Percentiles rank a stretch among this genome's conserved stretches.
Evolutionary conservation across 2,329 filamentous ascomycete genomes (phyloP).

Genomic region (Trichoderma sp.): DNA sequence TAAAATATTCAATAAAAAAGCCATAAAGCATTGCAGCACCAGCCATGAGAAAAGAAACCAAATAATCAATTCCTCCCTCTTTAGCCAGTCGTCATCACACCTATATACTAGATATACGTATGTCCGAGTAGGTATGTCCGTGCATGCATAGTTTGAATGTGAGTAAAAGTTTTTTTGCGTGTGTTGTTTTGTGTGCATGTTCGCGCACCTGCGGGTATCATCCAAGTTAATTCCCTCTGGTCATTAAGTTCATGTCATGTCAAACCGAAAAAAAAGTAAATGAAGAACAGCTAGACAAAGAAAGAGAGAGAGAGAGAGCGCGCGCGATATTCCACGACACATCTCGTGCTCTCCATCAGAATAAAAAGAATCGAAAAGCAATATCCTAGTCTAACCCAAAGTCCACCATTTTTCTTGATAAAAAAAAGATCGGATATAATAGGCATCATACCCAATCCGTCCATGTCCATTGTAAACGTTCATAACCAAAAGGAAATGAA

Average conservation of each 20-base stretch:
- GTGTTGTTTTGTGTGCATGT: conserved; percentile 1
- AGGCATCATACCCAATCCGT: neutral
- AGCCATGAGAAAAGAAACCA: neutral
- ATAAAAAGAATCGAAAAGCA: neutral
- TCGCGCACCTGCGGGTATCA: conserved; percentile 24
- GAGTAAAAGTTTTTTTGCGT: neutral
- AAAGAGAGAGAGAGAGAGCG: neutral
- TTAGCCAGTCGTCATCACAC: conserved; percentile 8
- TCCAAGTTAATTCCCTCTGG: conserved; percentile 26
- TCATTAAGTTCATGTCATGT: conserved; percentile 10
- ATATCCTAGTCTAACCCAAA: conserved; percentile 16
- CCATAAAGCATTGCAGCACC: neutral
- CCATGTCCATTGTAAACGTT: neutral
- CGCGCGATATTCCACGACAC: neutral
- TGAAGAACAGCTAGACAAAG: neutral
- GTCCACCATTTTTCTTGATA: conserved; percentile 15
- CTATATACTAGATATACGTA: conserved; percentile 17
- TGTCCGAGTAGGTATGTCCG: neutral
- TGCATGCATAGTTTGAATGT: neutral
- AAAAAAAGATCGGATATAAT: neutral
- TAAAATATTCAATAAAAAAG: neutral
- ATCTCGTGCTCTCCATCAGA: neutral
- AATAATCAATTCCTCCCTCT: neutral
- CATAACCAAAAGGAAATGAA: conserved; percentile 4
- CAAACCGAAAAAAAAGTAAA: neutral